Evolutionary conservation across 345 rosid species (phyloP).

Genomic region (Moricandia arvensis): DNA sequence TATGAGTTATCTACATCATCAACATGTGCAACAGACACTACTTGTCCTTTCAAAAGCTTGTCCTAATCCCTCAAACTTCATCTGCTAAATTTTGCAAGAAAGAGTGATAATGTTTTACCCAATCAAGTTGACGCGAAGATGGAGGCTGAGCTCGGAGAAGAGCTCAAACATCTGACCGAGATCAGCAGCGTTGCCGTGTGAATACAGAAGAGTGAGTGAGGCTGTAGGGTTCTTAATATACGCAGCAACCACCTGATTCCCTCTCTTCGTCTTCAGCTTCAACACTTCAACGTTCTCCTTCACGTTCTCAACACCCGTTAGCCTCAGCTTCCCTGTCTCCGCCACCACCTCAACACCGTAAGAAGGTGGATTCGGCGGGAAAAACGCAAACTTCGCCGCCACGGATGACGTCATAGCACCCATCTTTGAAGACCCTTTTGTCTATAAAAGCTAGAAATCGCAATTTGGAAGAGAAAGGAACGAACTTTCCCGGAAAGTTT

Average conservation of each 20-base stretch:
- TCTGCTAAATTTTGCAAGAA: neutral
- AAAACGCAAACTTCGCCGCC: conserved; percentile 95
- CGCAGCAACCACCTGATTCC: conserved; percentile 78
- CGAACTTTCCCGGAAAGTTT: neutral
- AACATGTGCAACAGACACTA: neutral
- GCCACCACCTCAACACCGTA: conserved; percentile 51
- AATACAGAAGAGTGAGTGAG: conserved; percentile 72
- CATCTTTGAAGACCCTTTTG: conserved; percentile 37
- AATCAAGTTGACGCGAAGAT: conserved; percentile 82
- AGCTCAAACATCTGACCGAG: conserved; percentile 88
- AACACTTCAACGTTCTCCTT: conserved; percentile 70
- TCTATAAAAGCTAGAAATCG: neutral
- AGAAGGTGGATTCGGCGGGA: conserved; percentile 90
- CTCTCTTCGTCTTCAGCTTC: conserved; percentile 68
- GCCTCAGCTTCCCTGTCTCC: conserved; percentile 50
- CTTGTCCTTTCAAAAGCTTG: conserved; percentile 1
- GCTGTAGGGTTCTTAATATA: conserved; percentile 79
- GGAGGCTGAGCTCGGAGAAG: conserved; percentile 68
- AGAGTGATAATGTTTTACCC: conserved; percentile 47
- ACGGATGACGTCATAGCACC: conserved; percentile 89
- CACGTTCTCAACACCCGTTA: conserved; percentile 49
- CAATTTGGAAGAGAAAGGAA: neutral
- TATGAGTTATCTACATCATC: neutral
- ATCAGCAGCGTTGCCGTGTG: conserved; percentile 98
- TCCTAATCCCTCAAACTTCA: neutral